A percentile compares a stretch with the other conserved stretches of the same genome.
phyloP scores from a whole-genome alignment of 768 basidiomycete species.

The Tylopilus intermedius region DNA sequence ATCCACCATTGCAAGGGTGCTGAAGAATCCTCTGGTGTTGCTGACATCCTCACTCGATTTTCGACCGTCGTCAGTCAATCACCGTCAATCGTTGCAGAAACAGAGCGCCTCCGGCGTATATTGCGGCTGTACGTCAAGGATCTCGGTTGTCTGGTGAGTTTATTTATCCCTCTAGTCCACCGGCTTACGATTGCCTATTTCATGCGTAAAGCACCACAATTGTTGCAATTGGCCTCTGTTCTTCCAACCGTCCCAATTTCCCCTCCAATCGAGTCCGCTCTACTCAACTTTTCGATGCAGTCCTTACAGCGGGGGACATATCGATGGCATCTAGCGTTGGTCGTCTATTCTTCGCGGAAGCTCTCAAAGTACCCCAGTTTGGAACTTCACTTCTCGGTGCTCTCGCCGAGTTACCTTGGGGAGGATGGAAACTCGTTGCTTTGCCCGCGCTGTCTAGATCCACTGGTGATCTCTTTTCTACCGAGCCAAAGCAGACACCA shows the following conservation, averaged over 20 bases:
- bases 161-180: not conserved
- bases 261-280: constrained; percentile 25
- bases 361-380: constrained; percentile 33
- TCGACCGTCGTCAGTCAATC: constrained; percentile 9
- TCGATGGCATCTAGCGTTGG: constrained; percentile 35
- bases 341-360: constrained; percentile 40
- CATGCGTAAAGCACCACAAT: constrained; percentile 31
- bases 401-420: constrained; percentile 64
- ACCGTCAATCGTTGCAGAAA: constrained; percentile 5
- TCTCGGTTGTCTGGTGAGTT: constrained; percentile 58
- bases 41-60: constrained; percentile 45
- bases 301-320: constrained; percentile 41
- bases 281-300: constrained; percentile 33
- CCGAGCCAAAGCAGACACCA: constrained; percentile 39
- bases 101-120: constrained; percentile 45
- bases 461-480: constrained; percentile 42
- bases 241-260: constrained; percentile 27
- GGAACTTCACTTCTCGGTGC: constrained; percentile 53
- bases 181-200: not conserved
- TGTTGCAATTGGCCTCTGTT: constrained; percentile 32
- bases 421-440: constrained; percentile 71
- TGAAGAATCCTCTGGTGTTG: constrained; percentile 56
- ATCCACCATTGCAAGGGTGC: constrained; percentile 77
- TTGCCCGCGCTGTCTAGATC: constrained; percentile 54
- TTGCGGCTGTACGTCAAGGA: constrained; percentile 71